Base-by-base conservation (phyloP, 1,284 basidiomycete genomes). In the Thecaphora frezii region DNA sequence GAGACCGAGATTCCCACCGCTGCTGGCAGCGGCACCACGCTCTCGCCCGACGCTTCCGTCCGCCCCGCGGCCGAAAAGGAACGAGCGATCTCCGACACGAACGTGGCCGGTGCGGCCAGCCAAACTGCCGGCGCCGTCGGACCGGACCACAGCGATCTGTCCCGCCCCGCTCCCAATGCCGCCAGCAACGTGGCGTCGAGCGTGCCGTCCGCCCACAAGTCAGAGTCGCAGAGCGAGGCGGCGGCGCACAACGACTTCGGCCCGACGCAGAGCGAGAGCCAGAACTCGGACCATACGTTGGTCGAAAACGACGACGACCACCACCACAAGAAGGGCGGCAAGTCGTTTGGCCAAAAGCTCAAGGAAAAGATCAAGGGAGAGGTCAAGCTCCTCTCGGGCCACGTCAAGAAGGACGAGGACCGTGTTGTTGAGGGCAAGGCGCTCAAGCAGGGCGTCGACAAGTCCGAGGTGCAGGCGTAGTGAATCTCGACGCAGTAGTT, bases 1-100 rank as follows among this genome's bases (percentile, higher is more conserved):
- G 67, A 64, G 42, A 14, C 39, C 2, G 60, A 50, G 2, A 69
- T 71, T 38, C 66, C 66, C 24, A 71, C 69, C 24, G 46, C 48
- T 8, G 69, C 62, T 5, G 69, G 69, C 5, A 50, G 48, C 2
- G 69, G 58, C 3, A 66, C 58, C 10, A 69, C 66, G 10, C 43
- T 62, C 10, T 66, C 62, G 1, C 56, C 58, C 3, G 69, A 71
- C 40, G 40, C 56, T 18, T 52, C 56, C 23, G 56, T 60, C 0
- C 19, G 46, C 7, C 22, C 33, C 1, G 66, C 69, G 2, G 18
- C 50, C 3, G 33, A 51, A 2, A 48, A 56, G 16, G 38, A 47
- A 7, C 18, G 48, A 5, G 23, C n/a, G 1, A 9, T 36, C 12
- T 16, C 12, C 33, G 16, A 4, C 7, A 18, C 5, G 12, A 14